Evolutionary conservation across 176 grass and related monocot species (phyloP), one percentile per base, ranked within the genome.

Genomic region (Aegilops bicornis): DNA sequence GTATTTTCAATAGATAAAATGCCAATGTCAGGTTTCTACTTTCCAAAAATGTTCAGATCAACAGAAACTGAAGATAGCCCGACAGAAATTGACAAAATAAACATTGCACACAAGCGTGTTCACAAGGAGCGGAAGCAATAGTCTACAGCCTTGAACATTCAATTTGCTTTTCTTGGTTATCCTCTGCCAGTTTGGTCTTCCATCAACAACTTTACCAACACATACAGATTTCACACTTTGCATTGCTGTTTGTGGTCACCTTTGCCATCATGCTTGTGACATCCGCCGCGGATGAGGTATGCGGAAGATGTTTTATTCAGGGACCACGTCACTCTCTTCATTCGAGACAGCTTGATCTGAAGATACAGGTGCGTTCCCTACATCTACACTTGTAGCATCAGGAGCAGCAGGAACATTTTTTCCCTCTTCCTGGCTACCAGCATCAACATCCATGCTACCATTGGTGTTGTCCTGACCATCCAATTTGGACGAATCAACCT

Each of bases 51-150:
- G 22, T 82, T 35, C 4, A 36, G 37, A 23, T 10, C 11, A 33
- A 69, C 10, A 24, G 17, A 68, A 47, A 66, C 4, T 40, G 15
- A 31, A 31, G 19, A 25, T 3, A 64, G 20, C 22, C 14, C 4
- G 35, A 77, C 16, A 20, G n/a, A 63, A 66, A 64, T 6, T 15
- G 82, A 74, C 83, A 77, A 66, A 66, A 81, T 67, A 48, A 25
- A 35, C 45, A 60, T 40, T 33, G 35, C 32, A 61, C 68, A 60
- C 23, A 73, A 7, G 16, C 24, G 12, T 39, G 56, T 58, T 40
- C 60, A 68, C 31, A 30, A 6, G 1, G 61, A 36, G 64, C 4
- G 15, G 47, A 83, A 27, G 8, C 13, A 19, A 16, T 32, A 29
- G 59, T 54, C 58, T 13, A 8, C 32, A 77, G 2, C 10, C 58